Conservation (phyloP, 306 rosid genomes). For the Mucuna pruriens region DNA sequence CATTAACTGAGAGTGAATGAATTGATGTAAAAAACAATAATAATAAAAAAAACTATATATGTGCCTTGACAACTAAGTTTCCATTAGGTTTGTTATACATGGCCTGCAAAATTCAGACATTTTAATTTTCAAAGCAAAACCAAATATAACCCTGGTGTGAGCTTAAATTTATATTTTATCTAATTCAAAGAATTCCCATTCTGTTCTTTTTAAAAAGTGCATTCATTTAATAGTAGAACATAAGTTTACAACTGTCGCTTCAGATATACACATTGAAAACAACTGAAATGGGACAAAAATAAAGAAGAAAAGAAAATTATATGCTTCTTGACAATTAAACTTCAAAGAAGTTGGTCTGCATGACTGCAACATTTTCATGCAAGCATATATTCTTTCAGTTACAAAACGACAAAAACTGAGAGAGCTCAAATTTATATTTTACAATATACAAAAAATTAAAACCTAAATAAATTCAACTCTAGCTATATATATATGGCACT, state of each 20-base stretch:
- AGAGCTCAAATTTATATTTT: neutral
- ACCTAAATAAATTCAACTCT: neutral
- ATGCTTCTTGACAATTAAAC: neutral
- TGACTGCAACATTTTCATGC: neutral
- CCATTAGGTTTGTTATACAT: too few species aligned
- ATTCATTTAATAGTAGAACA: neutral
- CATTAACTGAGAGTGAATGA: too few species aligned
- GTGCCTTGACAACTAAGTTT: too few species aligned
- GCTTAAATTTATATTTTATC: too few species aligned
- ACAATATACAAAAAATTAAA: too few species aligned
- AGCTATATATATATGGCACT: neutral
- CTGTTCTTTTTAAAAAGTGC: neutral
- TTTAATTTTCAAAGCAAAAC: neutral
- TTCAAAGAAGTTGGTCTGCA: neutral
- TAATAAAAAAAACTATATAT: too few species aligned
- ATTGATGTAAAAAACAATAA: too few species aligned
- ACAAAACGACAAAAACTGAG: neutral
- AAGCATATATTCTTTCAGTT: neutral
- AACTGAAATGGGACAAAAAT: neutral
- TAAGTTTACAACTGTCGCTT: neutral
- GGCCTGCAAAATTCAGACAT: neutral
- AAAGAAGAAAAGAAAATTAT: neutral
- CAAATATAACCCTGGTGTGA: too few species aligned
- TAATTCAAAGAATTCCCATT: too few species aligned
- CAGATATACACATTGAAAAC: neutral